Percentiles rank a stretch among this genome's conserved stretches.
phyloP scores from a whole-genome alignment of 139 green algal species.

The Zygnema cylindricum region DNA sequence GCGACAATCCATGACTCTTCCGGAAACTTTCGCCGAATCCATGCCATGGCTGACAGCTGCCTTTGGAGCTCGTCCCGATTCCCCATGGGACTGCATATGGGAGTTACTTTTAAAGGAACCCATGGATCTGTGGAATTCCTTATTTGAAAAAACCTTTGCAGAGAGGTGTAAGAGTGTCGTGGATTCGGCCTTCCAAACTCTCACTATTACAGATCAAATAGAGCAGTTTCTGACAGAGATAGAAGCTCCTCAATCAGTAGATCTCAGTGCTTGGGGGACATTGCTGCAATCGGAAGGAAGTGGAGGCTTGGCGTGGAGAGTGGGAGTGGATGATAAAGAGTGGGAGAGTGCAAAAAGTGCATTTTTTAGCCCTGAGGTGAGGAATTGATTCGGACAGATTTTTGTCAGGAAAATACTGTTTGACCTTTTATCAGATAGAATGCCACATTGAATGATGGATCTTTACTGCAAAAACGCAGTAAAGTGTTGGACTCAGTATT shows the following conservation, averaged over 20 bases:
- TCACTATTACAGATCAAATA: slow-evolving; percentile 65
- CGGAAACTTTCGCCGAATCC: slow-evolving; percentile 44
- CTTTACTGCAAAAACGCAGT: too few relatives aligned
- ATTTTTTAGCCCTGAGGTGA: slow-evolving; percentile 30
- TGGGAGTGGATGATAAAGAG: slow-evolving; percentile 13
- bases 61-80: slow-evolving; percentile 41
- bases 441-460: too few relatives aligned
- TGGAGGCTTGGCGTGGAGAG: neutral
- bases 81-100: slow-evolving; percentile 71
- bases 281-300: slow-evolving; percentile 17
- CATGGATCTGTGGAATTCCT: slow-evolving; percentile 73
- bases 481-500: too few relatives aligned
- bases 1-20: slow-evolving; percentile 64
- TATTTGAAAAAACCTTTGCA: slow-evolving; percentile 78
- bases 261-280: neutral
- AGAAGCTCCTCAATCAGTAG: neutral
- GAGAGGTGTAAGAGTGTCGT: slow-evolving; percentile 71
- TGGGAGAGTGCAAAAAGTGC: slow-evolving; percentile 16
- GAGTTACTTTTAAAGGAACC: slow-evolving; percentile 78
- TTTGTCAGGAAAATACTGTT: too few relatives aligned
- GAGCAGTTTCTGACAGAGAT: slow-evolving; percentile 61
- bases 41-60: slow-evolving; percentile 51
- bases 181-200: slow-evolving; percentile 60
- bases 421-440: too few relatives aligned
- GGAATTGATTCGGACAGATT: too few relatives aligned